Evolutionary conservation across 2,329 filamentous ascomycete species (phyloP).

Genomic region (Colletotrichum paranaense): DNA sequence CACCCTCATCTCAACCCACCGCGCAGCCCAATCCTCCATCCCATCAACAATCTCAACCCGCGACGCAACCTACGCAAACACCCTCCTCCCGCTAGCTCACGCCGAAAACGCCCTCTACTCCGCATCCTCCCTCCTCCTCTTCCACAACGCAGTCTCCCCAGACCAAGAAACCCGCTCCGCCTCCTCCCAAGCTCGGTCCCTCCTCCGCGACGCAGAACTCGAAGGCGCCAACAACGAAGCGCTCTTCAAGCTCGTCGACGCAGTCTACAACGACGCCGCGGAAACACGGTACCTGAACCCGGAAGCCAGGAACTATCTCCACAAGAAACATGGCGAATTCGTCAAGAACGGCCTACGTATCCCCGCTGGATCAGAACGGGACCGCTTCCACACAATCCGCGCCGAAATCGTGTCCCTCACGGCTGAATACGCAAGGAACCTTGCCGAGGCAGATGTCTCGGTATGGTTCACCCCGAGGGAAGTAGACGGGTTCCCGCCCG

Average conservation of each 20-base stretch:
- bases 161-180: constrained; percentile 1
- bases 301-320: background rate
- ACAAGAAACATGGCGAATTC: background rate
- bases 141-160: constrained; percentile 18
- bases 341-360: constrained; percentile 1
- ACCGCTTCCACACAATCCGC: constrained; percentile 2
- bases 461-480: background rate
- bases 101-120: constrained; percentile 6
- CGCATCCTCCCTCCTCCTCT: background rate
- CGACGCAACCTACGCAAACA: constrained; percentile 11
- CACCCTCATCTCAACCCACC: background rate
- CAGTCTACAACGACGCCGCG: background rate
- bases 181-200: background rate
- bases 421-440: background rate
- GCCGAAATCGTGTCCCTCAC: background rate
- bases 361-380: background rate
- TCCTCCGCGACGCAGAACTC: background rate
- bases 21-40: background rate
- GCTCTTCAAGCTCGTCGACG: constrained; percentile 11
- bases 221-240: background rate
- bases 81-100: constrained; percentile 1
- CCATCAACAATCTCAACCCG: background rate
- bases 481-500: background rate
- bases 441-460: background rate
- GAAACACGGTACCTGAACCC: background rate